These are phyloP conservation scores for Candida arabinofermentans DNA, from an alignment of 805 yeast species.

Conservation along the genomic window DNA sequence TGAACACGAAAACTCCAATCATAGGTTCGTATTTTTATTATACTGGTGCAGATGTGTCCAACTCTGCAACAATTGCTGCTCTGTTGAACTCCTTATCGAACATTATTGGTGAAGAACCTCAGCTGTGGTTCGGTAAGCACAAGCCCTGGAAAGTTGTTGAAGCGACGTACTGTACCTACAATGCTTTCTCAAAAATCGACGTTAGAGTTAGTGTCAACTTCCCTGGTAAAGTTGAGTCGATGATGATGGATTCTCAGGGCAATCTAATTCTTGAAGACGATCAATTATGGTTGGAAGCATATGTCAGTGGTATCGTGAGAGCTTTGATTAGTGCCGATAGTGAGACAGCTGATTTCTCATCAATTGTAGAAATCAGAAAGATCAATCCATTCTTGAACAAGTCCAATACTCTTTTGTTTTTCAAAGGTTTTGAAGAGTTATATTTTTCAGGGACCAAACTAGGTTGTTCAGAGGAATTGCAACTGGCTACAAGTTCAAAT, in stretches of 20 bases:
- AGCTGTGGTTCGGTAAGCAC: conserved; percentile 76
- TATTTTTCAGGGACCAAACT: conserved; percentile 62
- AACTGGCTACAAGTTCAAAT: conserved; percentile 56
- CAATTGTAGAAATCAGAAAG: conserved; percentile 79
- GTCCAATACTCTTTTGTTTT: conserved; percentile 48
- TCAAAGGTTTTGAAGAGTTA: conserved; percentile 61
- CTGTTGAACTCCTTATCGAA: conserved; percentile 65
- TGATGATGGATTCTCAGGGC: conserved; percentile 47
- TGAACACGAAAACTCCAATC: conserved; percentile 36
- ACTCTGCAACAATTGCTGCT: conserved; percentile 75
- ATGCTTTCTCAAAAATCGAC: conserved; percentile 58
- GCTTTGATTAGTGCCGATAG: conserved; percentile 65
- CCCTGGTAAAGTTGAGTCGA: conserved; percentile 68
- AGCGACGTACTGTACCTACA: conserved; percentile 64
- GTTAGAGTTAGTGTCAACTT: conserved; percentile 68
- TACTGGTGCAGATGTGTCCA: conserved; percentile 73
- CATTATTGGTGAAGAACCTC: conserved; percentile 56
- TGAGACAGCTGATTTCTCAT: conserved; percentile 61
- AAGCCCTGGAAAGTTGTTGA: conserved; percentile 69
- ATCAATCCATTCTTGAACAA: conserved; percentile 65
- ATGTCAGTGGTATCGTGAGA: conserved; percentile 69
- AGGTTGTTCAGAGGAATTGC: conserved; percentile 65
- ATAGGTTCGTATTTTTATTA: conserved; percentile 72
- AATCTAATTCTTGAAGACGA: conserved; percentile 49
- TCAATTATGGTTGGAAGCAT: conserved; percentile 57